phyloP scores from a whole-genome alignment of 148 eudicot genomes.

The Spergularia bocconei region DNA sequence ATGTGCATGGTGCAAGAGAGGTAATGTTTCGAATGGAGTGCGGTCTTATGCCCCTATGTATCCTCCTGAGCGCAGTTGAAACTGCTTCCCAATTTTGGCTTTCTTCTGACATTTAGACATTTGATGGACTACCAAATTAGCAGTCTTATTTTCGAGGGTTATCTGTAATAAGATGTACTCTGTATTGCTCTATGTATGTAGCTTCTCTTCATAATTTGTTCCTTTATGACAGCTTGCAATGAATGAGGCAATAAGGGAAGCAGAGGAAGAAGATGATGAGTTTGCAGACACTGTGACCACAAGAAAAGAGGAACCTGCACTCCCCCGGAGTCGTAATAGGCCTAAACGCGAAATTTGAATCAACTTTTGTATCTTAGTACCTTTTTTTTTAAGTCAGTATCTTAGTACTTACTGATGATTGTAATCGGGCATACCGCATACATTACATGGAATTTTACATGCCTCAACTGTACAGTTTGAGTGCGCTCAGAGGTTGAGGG shows the following conservation, averaged over 20 bases:
- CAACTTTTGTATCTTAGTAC: not conserved
- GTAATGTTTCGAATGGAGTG: too few species aligned
- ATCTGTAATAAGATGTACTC: too few species aligned
- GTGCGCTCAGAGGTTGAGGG: not conserved
- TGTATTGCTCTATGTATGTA: not conserved
- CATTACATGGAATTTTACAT: not conserved
- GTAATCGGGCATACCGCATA: too few species aligned
- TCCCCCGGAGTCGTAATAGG: slow-evolving; percentile 59
- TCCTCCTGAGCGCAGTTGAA: too few species aligned
- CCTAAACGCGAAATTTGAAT: slow-evolving; percentile 70
- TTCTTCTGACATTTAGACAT: not conserved
- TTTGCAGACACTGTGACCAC: slow-evolving; percentile 29
- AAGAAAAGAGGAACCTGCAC: slow-evolving; percentile 46
- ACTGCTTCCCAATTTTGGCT: not conserved
- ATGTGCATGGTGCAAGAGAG: too few species aligned
- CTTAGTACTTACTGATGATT: not conserved
- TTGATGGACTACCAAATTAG: not conserved
- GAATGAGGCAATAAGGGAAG: slow-evolving; percentile 64
- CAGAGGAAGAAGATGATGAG: slow-evolving; percentile 41
- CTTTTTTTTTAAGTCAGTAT: too few species aligned
- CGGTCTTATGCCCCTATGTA: too few species aligned
- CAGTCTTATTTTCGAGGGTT: too few species aligned
- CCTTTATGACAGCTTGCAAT: slow-evolving; percentile 50
- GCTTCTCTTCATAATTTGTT: not conserved
- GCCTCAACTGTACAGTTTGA: slow-evolving; percentile 19